phyloP scores from a whole-genome alignment of 345 rosid genomes.

The Anacardium occidentale region DNA sequence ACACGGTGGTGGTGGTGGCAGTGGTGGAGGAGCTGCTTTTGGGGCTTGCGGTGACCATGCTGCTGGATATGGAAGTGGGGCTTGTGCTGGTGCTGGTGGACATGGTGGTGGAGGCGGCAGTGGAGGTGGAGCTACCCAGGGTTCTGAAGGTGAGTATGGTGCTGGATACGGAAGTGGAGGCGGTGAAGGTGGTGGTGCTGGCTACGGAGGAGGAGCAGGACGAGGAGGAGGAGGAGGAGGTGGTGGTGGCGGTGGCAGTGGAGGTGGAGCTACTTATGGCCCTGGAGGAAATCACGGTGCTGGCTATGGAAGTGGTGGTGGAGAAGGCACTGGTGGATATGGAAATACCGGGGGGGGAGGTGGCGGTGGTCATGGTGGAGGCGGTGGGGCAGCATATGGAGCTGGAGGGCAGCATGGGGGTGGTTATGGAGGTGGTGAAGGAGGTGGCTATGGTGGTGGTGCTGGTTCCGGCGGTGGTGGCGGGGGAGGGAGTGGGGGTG shows the following conservation, averaged over 20 bases:
- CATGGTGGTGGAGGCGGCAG: constrained; percentile 12
- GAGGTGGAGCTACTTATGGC: constrained; percentile 24
- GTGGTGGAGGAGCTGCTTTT: constrained; percentile 27
- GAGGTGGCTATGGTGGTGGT: constrained; percentile 13
- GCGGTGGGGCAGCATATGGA: constrained; percentile 18
- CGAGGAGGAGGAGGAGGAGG: constrained; percentile 18
- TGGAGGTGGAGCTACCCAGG: constrained; percentile 22
- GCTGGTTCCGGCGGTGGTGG: constrained; percentile 36
- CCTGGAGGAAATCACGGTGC: constrained; percentile 16
- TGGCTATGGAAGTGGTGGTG: constrained; percentile 24
- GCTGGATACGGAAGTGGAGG: constrained; percentile 24
- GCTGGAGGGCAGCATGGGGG: constrained; percentile 6
- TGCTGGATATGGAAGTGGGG: constrained; percentile 24
- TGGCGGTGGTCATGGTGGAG: constrained; percentile 27
- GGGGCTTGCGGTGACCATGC: too few species aligned
- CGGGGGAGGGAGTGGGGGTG: constrained; percentile 37
- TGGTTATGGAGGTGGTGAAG: constrained; percentile 7
- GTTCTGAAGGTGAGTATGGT: constrained; percentile 15
- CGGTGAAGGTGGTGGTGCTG: constrained; percentile 20
- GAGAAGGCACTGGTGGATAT: constrained; percentile 26
- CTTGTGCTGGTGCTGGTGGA: constrained; percentile 22
- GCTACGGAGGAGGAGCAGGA: constrained; percentile 8
- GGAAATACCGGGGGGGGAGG: constrained; percentile 23
- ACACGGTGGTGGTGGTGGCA: constrained; percentile 17
- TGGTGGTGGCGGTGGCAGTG: constrained; percentile 18